Evolutionary conservation across 2,329 filamentous ascomycete genomes (phyloP).

Genomic region (Anthostomella pinea): DNA sequence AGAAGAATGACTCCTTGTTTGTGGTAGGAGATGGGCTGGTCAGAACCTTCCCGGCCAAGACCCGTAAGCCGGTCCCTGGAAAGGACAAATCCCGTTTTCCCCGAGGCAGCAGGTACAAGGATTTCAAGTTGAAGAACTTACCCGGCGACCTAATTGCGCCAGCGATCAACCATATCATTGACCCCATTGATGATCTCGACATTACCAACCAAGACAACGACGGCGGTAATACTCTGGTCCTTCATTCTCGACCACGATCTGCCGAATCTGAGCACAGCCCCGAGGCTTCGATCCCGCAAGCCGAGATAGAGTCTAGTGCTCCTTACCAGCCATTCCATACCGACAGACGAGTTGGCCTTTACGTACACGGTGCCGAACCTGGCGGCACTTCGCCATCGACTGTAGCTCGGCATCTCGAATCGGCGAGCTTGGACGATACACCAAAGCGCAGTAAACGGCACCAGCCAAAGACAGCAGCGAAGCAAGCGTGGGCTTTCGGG

Average conservation of each 20-base stretch:
- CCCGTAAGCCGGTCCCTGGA: conserved; percentile 52
- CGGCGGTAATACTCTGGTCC: conserved; percentile 52
- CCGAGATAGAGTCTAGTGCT: conserved; percentile 92
- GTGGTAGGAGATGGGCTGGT: conserved; percentile 65
- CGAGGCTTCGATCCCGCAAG: conserved; percentile 67
- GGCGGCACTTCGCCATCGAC: conserved; percentile 29
- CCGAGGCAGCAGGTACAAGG: conserved; percentile 58
- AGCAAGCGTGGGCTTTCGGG: conserved; percentile 57
- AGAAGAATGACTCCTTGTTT: conserved; percentile 60
- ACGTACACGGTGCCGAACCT: conserved; percentile 51
- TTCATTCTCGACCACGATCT: conserved; percentile 41
- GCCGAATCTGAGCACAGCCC: conserved; percentile 42
- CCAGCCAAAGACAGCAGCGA: conserved; percentile 10
- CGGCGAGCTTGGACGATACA: conserved; percentile 40
- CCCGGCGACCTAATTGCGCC: conserved; percentile 58
- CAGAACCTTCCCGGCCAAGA: conserved; percentile 61
- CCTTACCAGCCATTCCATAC: conserved; percentile 97
- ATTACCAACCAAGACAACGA: conserved; percentile 53
- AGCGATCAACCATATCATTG: conserved; percentile 53
- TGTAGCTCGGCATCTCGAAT: conserved; percentile 40
- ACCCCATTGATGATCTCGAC: conserved; percentile 55
- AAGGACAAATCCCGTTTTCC: conserved; percentile 50
- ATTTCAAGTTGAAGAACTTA: conserved; percentile 64
- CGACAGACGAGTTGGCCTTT: conserved; percentile 77
- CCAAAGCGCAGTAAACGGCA: conserved; percentile 35